These are phyloP conservation scores for Potentilla sterilis DNA, from an alignment of 306 rosid species.

Conservation along the genomic window DNA sequence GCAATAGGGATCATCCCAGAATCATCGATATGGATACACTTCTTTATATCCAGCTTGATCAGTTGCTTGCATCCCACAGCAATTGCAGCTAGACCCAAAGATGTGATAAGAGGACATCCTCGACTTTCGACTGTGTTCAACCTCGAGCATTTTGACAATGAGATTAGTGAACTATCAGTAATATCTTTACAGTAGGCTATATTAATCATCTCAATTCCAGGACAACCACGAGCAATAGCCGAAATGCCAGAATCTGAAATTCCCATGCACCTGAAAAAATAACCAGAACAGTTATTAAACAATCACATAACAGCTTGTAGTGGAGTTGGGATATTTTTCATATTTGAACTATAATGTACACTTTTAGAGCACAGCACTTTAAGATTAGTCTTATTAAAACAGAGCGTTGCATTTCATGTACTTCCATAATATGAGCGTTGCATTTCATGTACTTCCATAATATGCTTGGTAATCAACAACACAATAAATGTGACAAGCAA, in stretches of 20 bases:
- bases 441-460: not conserved
- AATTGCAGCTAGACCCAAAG: constrained; percentile 64
- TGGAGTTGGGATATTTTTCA: not conserved
- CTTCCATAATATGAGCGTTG: not conserved
- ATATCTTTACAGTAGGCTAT: constrained; percentile 75
- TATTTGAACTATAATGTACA: not conserved
- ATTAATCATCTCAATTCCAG: constrained; percentile 67
- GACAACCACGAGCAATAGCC: constrained; percentile 75
- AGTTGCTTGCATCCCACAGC: constrained; percentile 69
- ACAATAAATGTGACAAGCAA: not conserved
- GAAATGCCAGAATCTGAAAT: constrained; percentile 75
- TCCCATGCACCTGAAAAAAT: constrained; percentile 65
- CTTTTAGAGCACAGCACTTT: not conserved
- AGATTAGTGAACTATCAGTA: constrained; percentile 54
- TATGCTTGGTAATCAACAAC: not conserved
- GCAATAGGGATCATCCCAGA: constrained; percentile 79
- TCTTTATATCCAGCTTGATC: constrained; percentile 73
- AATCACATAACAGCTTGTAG: not conserved
- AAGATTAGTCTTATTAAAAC: not conserved
- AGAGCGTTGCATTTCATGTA: not conserved
- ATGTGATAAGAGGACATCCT: constrained; percentile 72
- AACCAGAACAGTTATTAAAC: constrained; percentile 1
- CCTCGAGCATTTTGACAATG: constrained; percentile 60
- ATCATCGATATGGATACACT: constrained; percentile 71
- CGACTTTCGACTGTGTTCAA: constrained; percentile 75